A percentile compares a stretch with the other conserved stretches of the same genome.
These are phyloP conservation scores for Trypanosoma lewisi DNA, from an alignment of 208 protist genomes.

Conservation along the genomic window DNA sequence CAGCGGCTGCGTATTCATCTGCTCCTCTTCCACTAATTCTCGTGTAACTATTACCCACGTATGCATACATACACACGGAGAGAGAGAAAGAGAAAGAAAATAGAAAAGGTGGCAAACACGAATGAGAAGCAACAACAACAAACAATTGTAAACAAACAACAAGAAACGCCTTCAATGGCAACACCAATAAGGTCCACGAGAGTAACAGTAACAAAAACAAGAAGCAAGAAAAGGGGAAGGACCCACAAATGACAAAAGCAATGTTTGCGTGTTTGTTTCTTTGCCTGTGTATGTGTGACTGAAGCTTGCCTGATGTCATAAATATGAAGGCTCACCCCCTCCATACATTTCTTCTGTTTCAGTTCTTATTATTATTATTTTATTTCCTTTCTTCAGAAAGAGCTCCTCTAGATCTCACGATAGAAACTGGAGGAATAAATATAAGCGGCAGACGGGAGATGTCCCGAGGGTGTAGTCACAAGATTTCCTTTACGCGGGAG, in stretches of 20 bases:
- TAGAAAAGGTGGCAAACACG: conserved; percentile 4
- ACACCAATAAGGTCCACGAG: neutral
- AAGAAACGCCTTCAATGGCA: conserved; percentile 11
- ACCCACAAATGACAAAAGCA: no score
- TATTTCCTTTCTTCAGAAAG: neutral
- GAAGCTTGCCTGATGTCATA: no score
- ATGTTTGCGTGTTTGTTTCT: no score
- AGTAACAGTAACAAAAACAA: conserved; percentile 18
- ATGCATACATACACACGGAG: neutral
- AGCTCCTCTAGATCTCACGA: neutral
- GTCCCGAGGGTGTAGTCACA: neutral
- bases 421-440: neutral
- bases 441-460: neutral
- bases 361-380: neutral
- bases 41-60: neutral
- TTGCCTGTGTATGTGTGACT: no score
- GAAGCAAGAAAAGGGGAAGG: neutral
- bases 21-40: neutral
- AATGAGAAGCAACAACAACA: neutral
- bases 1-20: conserved; percentile 6
- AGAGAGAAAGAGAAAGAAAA: conserved; percentile 9
- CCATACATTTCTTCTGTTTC: conserved; percentile 1
- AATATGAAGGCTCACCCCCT: no score
- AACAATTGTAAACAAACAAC: neutral
- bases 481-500: neutral